Percentiles rank a stretch among this genome's conserved stretches.
Conservation (phyloP, 495 filamentous ascomycete species). For the Aspergillus taichungensis region DNA sequence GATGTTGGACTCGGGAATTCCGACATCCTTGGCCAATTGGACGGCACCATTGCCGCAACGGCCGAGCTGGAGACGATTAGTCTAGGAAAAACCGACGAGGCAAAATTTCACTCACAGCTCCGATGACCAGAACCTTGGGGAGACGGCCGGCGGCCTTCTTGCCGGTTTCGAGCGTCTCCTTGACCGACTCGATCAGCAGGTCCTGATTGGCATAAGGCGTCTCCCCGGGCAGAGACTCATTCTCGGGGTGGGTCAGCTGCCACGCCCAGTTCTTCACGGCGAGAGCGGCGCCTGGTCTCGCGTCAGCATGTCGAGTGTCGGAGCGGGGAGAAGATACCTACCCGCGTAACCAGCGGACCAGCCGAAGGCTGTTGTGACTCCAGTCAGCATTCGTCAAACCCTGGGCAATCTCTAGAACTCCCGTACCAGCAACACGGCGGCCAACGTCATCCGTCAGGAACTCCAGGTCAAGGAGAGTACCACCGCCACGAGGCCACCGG, state of each 20-base stretch:
- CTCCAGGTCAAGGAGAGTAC: constrained; percentile 81
- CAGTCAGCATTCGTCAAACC: constrained; percentile 3
- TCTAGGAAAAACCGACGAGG: constrained; percentile 1
- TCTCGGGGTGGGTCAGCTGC: constrained; percentile 63
- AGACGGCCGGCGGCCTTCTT: constrained; percentile 43
- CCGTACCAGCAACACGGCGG: constrained; percentile 62
- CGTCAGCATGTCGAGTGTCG: neutral
- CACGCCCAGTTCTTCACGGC: constrained; percentile 84
- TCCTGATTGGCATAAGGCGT: constrained; percentile 69
- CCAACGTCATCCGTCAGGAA: constrained; percentile 74
- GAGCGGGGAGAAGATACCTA: constrained; percentile 4
- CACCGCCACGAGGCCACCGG: constrained; percentile 73
- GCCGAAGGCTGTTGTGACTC: constrained; percentile 40
- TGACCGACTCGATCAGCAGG: constrained; percentile 63
- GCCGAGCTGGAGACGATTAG: constrained; percentile 43
- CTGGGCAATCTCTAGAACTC: neutral
- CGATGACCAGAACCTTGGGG: constrained; percentile 51
- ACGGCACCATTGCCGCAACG: constrained; percentile 84
- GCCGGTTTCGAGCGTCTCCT: constrained; percentile 52
- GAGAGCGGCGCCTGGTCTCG: constrained; percentile 48
- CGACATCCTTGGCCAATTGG: constrained; percentile 65
- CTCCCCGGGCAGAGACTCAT: constrained; percentile 56
- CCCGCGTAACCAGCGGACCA: constrained; percentile 79
- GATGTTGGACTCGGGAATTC: constrained; percentile 63
- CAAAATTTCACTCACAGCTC: constrained; percentile 34